Percentiles rank a stretch among this genome's conserved stretches.
Conservation (phyloP, 2,329 filamentous ascomycete genomes). For the Colletotrichum tanaceti region DNA sequence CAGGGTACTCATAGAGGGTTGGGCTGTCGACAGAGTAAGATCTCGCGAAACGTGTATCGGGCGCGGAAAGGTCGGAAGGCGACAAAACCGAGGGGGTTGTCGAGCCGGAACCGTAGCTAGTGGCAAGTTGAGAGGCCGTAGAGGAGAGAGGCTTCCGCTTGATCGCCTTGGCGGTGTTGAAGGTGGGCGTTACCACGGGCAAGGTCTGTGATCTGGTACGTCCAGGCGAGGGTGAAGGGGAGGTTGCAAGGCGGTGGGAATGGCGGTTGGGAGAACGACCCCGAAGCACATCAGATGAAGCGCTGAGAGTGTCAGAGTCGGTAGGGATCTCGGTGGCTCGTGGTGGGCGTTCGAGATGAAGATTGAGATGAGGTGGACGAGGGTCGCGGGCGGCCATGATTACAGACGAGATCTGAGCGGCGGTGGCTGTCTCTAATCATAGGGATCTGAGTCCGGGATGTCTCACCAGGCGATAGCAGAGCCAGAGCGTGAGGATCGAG, state of each 20-base stretch:
- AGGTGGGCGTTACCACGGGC: constrained; percentile 30
- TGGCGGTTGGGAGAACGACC: constrained; percentile 36
- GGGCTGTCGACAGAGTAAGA: constrained; percentile 69
- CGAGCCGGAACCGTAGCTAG: constrained; percentile 58
- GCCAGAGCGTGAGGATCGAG: constrained; percentile 26
- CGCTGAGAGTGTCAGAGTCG: constrained; percentile 40
- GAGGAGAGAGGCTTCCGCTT: constrained; percentile 71
- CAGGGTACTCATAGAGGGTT: constrained; percentile 70
- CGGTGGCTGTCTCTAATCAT: constrained; percentile 35
- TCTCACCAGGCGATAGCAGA: constrained; percentile 33
- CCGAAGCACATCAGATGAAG: constrained; percentile 40
- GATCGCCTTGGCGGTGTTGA: constrained; percentile 50
- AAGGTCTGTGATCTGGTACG: constrained; percentile 41
- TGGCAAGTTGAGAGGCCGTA: constrained; percentile 63
- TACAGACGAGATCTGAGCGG: constrained; percentile 37
- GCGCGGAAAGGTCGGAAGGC: constrained; percentile 57
- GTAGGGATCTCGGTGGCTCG: constrained; percentile 38
- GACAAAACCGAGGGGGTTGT: constrained; percentile 43
- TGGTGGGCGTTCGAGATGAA: constrained; percentile 35
- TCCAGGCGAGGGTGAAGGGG: constrained; percentile 42
- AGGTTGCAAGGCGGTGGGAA: constrained; percentile 40
- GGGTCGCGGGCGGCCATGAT: constrained; percentile 39
- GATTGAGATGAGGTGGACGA: constrained; percentile 33
- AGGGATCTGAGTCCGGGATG: constrained; percentile 28
- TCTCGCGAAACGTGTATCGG: constrained; percentile 66